Conservation (phyloP, 306 rosid genomes). For the Trifolium dubium region DNA sequence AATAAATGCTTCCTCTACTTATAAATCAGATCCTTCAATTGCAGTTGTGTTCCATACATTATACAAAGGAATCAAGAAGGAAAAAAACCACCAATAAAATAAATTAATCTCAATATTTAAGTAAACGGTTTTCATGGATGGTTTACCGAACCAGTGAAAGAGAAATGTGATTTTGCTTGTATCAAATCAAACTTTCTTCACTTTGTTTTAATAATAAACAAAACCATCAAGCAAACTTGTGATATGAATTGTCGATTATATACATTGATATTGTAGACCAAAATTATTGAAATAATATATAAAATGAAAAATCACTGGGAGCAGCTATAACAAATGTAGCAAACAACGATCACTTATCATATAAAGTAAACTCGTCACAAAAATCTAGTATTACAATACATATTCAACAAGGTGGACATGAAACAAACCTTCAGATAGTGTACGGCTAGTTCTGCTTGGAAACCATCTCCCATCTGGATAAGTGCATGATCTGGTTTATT, state of each 20-base stretch:
- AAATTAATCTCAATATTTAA: neutral
- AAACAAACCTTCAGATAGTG: slow-evolving; percentile 89
- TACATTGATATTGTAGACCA: neutral
- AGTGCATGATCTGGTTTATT: slow-evolving; percentile 99
- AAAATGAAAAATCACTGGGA: neutral
- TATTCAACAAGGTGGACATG: slow-evolving; percentile 9
- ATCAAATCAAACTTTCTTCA: slow-evolving; percentile 16
- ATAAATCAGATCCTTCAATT: neutral
- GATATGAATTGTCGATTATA: neutral
- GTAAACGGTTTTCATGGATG: neutral
- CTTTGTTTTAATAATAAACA: slow-evolving; percentile 14
- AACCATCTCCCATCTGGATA: slow-evolving; percentile 98
- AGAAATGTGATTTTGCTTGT: slow-evolving; percentile 18
- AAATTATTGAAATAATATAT: neutral
- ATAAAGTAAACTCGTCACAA: slow-evolving; percentile 10
- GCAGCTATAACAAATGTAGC: neutral
- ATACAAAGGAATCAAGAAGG: neutral
- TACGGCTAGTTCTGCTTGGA: slow-evolving; percentile 97
- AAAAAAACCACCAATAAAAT: neutral
- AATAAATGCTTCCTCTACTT: neutral
- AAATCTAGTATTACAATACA: slow-evolving; percentile 9
- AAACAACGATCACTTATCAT: neutral
- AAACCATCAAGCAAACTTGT: slow-evolving; percentile 24
- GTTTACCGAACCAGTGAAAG: neutral
- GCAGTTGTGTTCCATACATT: neutral